These are phyloP conservation scores for Aegilops tauschii DNA, from an alignment of 176 grass and related monocot genomes.

Conservation along the genomic window DNA sequence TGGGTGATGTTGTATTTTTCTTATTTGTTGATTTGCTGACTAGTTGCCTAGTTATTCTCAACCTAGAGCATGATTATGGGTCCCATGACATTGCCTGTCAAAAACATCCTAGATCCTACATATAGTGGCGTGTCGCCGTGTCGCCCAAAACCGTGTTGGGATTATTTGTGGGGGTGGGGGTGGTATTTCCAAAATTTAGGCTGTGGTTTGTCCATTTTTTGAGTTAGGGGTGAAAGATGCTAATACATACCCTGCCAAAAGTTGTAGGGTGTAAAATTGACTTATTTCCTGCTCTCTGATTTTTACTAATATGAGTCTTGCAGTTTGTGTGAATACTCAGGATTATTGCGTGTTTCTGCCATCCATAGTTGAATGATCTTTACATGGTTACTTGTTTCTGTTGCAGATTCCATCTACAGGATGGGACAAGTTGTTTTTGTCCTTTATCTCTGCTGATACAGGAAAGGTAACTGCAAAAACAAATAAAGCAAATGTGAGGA, in stretches of 20 bases:
- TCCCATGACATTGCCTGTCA: too few relatives aligned
- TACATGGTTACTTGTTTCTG: conserved; percentile 25
- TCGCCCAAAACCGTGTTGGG: too few relatives aligned
- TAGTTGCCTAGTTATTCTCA: too few relatives aligned
- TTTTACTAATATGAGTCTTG: conserved; percentile 6
- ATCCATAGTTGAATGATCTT: conserved; percentile 2
- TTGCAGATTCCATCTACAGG: conserved; percentile 88
- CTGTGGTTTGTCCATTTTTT: not conserved
- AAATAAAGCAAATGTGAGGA: conserved; percentile 95
- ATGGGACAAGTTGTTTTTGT: conserved; percentile 98
- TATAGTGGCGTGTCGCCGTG: too few relatives aligned
- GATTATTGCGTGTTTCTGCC: not conserved
- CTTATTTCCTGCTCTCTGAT: not conserved
- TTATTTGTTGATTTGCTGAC: too few relatives aligned
- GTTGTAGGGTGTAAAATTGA: not conserved
- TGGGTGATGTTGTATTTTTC: too few relatives aligned
- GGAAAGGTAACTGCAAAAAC: conserved; percentile 90
- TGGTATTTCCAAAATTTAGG: not conserved
- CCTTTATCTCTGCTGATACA: conserved; percentile 82
- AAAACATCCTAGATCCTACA: too few relatives aligned
- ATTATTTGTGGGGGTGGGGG: too few relatives aligned
- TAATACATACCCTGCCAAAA: not conserved
- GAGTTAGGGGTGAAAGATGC: not conserved
- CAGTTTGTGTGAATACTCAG: not conserved
- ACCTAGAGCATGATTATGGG: too few relatives aligned